phyloP scores from a whole-genome alignment of 257 asterid genomes.

The Paulownia fortunei region DNA sequence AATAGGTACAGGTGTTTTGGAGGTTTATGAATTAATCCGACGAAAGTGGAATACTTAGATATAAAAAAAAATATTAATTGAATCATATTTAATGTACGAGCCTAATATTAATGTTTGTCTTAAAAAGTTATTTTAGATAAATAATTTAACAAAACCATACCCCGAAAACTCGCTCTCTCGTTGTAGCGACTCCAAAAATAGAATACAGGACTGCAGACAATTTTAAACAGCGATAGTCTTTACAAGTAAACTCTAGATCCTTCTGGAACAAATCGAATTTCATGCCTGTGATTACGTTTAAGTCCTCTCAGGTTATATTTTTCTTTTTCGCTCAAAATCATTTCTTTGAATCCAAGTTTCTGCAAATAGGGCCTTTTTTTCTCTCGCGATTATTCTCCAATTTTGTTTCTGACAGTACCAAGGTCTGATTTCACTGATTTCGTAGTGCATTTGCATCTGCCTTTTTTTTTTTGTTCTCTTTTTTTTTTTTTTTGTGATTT shows the following conservation, averaged over 20 bases:
- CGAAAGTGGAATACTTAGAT: no score
- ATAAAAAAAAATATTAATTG: no score
- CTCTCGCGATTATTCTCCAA: background rate
- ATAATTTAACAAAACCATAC: no score
- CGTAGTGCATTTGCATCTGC: background rate
- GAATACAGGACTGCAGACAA: no score
- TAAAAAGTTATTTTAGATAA: no score
- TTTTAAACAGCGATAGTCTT: background rate
- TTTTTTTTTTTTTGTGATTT: background rate
- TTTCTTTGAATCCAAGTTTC: slow-evolving; percentile 28
- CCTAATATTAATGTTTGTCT: no score
- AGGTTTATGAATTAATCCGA: no score
- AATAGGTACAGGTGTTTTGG: no score
- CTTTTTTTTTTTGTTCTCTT: background rate
- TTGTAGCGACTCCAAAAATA: no score
- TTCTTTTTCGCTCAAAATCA: slow-evolving; percentile 7
- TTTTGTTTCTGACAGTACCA: slow-evolving; percentile 7
- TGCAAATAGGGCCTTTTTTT: slow-evolving; percentile 19
- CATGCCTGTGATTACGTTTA: slow-evolving; percentile 10
- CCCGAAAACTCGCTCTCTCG: no score
- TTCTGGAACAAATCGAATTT: slow-evolving; percentile 33
- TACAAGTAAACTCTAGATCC: slow-evolving; percentile 30
- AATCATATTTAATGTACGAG: no score
- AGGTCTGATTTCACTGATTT: slow-evolving; percentile 36
- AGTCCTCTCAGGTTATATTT: slow-evolving; percentile 19